Conservation (phyloP, 1,284 basidiomycete genomes). For the Pyrrhoderma noxium region DNA sequence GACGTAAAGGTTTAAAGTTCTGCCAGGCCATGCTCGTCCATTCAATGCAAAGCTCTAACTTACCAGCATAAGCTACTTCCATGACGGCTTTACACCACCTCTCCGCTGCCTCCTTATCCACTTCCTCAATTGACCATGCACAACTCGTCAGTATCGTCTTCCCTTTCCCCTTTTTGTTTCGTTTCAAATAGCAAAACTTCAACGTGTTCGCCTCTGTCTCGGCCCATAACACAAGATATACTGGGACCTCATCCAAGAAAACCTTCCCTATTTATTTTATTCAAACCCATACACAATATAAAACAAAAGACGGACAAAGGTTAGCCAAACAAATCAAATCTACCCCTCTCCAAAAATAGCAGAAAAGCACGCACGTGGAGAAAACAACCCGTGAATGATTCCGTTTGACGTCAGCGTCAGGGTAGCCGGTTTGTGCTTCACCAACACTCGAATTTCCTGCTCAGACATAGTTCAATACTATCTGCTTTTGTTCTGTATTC, state of each 20-base stretch:
- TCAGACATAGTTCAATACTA: no score
- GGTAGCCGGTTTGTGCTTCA: constrained; percentile 1
- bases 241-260: background rate
- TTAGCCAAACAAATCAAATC: no score
- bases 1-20: background rate
- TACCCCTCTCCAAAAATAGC: background rate
- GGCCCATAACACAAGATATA: constrained; percentile 43
- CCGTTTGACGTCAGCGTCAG: constrained; percentile 9
- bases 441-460: constrained; percentile 3
- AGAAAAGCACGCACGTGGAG: background rate
- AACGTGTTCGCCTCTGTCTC: constrained; percentile 32
- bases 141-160: no score
- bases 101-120: constrained; percentile 32
- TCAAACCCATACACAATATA: no score
- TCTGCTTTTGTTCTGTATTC: no score
- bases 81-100: constrained; percentile 55
- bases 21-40: no score
- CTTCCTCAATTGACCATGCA: constrained; percentile 28
- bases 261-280: background rate
- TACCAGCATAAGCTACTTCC: constrained; percentile 57
- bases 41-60: no score
- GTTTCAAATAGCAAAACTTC: constrained; percentile 42
- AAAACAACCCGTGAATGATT: background rate
- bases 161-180: constrained; percentile 30
- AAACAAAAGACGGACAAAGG: no score